Percentiles rank a stretch among this genome's conserved stretches.
These are phyloP conservation scores for Asclepias syriaca DNA, from an alignment of 257 asterid genomes.

Conservation along the genomic window DNA sequence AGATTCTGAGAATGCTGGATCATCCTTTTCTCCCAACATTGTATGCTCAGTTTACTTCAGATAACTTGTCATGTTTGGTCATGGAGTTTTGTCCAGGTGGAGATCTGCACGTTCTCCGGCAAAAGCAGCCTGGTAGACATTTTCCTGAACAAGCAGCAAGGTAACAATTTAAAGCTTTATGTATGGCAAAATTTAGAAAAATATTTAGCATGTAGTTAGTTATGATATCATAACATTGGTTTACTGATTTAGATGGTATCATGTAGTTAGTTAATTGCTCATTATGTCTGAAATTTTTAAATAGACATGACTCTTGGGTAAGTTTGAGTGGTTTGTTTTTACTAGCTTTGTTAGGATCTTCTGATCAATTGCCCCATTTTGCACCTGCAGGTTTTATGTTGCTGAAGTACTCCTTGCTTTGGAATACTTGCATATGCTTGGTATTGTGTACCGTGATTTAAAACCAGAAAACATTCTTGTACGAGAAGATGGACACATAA, in stretches of 20 bases:
- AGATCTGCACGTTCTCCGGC: slow-evolving; percentile 85
- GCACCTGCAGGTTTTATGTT: slow-evolving; percentile 60
- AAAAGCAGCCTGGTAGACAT: slow-evolving; percentile 69
- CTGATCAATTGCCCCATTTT: background rate
- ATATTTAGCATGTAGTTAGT: background rate
- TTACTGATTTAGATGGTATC: background rate
- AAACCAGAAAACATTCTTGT: slow-evolving; percentile 89
- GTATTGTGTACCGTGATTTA: slow-evolving; percentile 83
- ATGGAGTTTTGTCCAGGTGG: slow-evolving; percentile 99
- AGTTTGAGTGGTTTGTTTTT: background rate
- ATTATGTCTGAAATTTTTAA: background rate
- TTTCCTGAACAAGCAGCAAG: slow-evolving; percentile 88
- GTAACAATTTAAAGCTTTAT: slow-evolving; percentile 26
- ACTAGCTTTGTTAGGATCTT: background rate
- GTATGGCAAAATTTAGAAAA: background rate
- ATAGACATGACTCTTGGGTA: background rate
- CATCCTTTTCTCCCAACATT: slow-evolving; percentile 97
- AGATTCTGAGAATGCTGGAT: slow-evolving; percentile 78
- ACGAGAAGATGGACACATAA: slow-evolving; percentile 90
- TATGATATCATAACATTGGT: background rate
- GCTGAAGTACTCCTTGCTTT: slow-evolving; percentile 95
- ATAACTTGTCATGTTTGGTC: slow-evolving; percentile 72
- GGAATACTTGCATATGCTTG: slow-evolving; percentile 93
- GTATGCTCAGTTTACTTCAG: slow-evolving; percentile 81
- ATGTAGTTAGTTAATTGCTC: background rate